Conservation (phyloP, 73 alveolate species). For the Stentor coeruleus region DNA sequence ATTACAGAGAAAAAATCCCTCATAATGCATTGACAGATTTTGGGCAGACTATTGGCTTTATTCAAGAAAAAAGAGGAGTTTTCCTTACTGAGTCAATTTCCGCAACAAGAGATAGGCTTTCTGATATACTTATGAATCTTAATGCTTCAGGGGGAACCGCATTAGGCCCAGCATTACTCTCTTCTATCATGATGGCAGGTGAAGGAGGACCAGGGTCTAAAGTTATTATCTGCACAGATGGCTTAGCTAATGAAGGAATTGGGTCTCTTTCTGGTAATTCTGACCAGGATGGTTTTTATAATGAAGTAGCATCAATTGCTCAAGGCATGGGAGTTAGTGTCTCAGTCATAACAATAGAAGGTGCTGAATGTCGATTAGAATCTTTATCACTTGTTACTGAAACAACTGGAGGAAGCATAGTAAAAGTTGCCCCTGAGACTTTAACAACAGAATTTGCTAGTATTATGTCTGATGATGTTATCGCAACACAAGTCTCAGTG, state of each 20-base stretch:
- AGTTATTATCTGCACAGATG: constrained; percentile 93
- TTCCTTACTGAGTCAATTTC: constrained; percentile 49
- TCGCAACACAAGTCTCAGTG: constrained; percentile 78
- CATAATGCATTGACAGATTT: too few species aligned
- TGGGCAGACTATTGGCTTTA: constrained; percentile 43
- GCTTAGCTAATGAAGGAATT: constrained; percentile 89
- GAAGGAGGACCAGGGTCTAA: constrained; percentile 81
- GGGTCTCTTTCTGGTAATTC: constrained; percentile 66
- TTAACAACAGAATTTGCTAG: constrained; percentile 73
- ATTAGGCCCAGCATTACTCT: constrained; percentile 85
- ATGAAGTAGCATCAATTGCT: constrained; percentile 69
- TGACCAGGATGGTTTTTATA: constrained; percentile 61
- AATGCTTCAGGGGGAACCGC: constrained; percentile 92
- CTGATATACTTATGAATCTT: constrained; percentile 41
- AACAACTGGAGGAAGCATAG: constrained; percentile 79
- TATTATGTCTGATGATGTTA: constrained; percentile 60
- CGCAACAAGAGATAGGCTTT: constrained; percentile 46
- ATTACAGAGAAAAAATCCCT: too few species aligned
- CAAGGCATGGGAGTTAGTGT: constrained; percentile 69
- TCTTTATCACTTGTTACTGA: constrained; percentile 66
- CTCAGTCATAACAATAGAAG: constrained; percentile 72
- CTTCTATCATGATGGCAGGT: constrained; percentile 67
- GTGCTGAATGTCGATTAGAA: constrained; percentile 84
- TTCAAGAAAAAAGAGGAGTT: constrained; percentile 33
- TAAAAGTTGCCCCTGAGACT: constrained; percentile 81